Conservation (phyloP, 768 basidiomycete species). For the Heimioporus sp. region DNA sequence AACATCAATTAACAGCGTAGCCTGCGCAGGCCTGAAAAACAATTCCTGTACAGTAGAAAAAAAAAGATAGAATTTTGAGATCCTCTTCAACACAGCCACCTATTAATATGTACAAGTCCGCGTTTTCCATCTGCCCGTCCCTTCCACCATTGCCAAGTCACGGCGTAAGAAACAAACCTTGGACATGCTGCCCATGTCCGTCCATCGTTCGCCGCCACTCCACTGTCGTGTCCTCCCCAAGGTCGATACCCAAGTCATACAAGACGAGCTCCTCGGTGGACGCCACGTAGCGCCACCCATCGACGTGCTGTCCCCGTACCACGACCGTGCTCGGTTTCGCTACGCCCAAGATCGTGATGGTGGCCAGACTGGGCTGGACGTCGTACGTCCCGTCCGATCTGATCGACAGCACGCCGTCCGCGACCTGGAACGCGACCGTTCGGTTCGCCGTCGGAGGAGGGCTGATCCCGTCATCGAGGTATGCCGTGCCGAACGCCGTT, state of each 20-base stretch:
- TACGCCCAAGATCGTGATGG: constrained; percentile 57
- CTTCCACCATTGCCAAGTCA: no score
- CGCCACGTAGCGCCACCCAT: constrained; percentile 38
- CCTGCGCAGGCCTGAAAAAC: no score
- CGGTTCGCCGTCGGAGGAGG: constrained; percentile 51
- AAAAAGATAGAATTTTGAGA: no score
- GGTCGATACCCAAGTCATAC: constrained; percentile 35
- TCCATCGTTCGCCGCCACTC: constrained; percentile 24
- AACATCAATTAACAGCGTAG: no score
- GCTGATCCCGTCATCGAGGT: constrained; percentile 61
- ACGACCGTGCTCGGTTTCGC: constrained; percentile 36
- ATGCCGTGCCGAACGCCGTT: constrained; percentile 55
- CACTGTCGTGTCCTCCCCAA: constrained; percentile 39
- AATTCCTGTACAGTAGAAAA: no score
- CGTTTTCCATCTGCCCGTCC: no score
- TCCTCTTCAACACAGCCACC: no score
- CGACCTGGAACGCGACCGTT: constrained; percentile 43
- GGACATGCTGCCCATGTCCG: not conserved
- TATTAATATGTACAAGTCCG: no score
- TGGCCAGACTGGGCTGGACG: constrained; percentile 43
- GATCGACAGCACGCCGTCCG: constrained; percentile 36
- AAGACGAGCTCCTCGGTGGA: constrained; percentile 42
- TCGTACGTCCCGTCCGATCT: constrained; percentile 22
- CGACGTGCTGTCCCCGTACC: constrained; percentile 36
- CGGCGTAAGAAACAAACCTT: no score